These are phyloP conservation scores for Strobilomyces echinocephalus DNA, from an alignment of 768 basidiomycete genomes.

Conservation along the genomic window DNA sequence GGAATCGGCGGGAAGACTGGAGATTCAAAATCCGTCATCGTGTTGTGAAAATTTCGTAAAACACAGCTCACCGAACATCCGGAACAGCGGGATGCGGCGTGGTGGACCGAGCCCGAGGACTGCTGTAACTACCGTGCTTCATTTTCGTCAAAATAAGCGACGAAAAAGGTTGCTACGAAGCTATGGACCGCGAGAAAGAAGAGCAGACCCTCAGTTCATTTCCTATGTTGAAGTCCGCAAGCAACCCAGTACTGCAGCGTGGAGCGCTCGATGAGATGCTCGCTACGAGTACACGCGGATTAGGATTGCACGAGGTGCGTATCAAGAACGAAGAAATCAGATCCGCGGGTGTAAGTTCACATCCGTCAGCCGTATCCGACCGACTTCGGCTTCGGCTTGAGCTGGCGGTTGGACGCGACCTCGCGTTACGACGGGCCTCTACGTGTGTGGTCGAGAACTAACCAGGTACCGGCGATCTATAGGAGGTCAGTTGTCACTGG, in stretches of 20 bases:
- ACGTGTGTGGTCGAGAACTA: background rate
- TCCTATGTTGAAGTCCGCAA: too few relatives aligned
- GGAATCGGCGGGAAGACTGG: slow-evolving; percentile 11
- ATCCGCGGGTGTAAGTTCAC: slow-evolving; percentile 31
- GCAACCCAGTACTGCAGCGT: background rate
- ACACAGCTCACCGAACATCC: slow-evolving; percentile 18
- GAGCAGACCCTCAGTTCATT: too few relatives aligned
- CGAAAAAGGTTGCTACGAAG: background rate
- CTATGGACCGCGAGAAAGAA: too few relatives aligned
- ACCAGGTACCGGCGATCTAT: too few relatives aligned
- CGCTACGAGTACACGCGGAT: slow-evolving; percentile 1
- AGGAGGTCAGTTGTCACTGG: too few relatives aligned
- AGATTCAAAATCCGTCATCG: slow-evolving; percentile 16
- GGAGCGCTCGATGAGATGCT: slow-evolving; percentile 6
- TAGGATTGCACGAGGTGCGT: slow-evolving; percentile 23
- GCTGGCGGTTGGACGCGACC: slow-evolving; percentile 11
- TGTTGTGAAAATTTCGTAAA: slow-evolving; percentile 34
- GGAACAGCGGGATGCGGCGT: slow-evolving; percentile 19
- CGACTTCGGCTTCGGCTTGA: slow-evolving; percentile 13
- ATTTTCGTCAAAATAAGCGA: slow-evolving; percentile 6
- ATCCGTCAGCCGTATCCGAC: slow-evolving; percentile 12
- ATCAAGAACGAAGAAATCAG: slow-evolving; percentile 20
- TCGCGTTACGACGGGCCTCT: background rate
- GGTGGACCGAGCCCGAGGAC: slow-evolving; percentile 12
- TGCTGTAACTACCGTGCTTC: slow-evolving; percentile 4